A percentile compares a stretch with the other conserved stretches of the same genome.
Evolutionary conservation across 495 filamentous ascomycete species (phyloP).

Genomic region (Cudoniella acicularis): DNA sequence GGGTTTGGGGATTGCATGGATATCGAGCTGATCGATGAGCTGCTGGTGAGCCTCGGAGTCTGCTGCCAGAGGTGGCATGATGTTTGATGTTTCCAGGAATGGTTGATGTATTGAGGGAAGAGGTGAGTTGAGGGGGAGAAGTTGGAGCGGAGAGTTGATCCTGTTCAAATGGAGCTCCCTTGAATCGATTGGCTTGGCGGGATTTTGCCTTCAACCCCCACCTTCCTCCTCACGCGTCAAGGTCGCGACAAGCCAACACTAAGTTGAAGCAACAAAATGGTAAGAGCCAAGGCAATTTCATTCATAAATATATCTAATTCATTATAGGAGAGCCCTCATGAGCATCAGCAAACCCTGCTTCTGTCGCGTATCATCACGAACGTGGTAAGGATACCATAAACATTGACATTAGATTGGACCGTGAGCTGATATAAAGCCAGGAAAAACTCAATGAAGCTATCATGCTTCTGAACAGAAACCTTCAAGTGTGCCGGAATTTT

Average conservation of each 20-base stretch:
- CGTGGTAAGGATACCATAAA: slow-evolving; percentile 60
- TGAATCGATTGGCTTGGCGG: slow-evolving; percentile 1
- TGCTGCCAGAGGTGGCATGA: slow-evolving; percentile 18
- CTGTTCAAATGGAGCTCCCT: slow-evolving; percentile 3
- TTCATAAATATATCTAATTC: not conserved
- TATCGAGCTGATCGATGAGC: slow-evolving; percentile 83
- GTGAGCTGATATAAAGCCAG: slow-evolving; percentile 39
- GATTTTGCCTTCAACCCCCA: not conserved
- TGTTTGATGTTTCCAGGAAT: not conserved
- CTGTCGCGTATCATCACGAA: slow-evolving; percentile 96
- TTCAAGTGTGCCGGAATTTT: slow-evolving; percentile 61
- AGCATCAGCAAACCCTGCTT: slow-evolving; percentile 92
- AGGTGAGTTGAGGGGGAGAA: slow-evolving; percentile 1
- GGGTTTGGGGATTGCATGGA: slow-evolving; percentile 72
- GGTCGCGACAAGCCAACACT: slow-evolving; percentile 4
- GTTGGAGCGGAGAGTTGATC: not conserved
- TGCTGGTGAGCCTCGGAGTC: slow-evolving; percentile 37
- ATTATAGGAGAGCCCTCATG: slow-evolving; percentile 86
- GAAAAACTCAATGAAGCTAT: slow-evolving; percentile 97
- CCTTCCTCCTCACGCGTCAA: slow-evolving; percentile 18
- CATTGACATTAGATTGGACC: slow-evolving; percentile 5
- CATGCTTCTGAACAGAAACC: slow-evolving; percentile 83
- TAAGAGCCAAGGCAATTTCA: not conserved
- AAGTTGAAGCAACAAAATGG: slow-evolving; percentile 10
- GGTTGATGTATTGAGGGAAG: not conserved